A percentile compares a stretch with the other conserved stretches of the same genome.
phyloP scores from a whole-genome alignment of 2,329 filamentous ascomycete genomes.

The Geoglossum cookeanum region DNA sequence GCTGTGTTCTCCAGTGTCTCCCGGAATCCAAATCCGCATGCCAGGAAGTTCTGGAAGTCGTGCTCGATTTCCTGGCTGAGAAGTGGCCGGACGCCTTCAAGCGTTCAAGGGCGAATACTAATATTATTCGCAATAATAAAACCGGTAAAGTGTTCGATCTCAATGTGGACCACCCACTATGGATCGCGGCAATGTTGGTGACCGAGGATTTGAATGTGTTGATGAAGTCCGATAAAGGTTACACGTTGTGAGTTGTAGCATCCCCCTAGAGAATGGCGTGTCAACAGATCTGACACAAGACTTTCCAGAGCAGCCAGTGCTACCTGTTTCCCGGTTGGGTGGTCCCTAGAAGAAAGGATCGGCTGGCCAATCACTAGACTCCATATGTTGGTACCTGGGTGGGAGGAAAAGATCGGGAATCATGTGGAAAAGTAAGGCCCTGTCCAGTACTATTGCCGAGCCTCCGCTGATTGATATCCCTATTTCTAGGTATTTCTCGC shows the following conservation, averaged over 20 bases:
- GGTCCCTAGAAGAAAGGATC: background rate
- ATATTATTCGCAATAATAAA: background rate
- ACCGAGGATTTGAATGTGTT: background rate
- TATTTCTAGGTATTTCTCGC: background rate
- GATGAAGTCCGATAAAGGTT: background rate
- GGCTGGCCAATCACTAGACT: background rate
- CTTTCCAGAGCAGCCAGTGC: background rate
- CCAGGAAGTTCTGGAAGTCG: background rate
- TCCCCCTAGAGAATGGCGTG: background rate
- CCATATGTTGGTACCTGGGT: background rate
- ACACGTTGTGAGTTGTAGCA: background rate
- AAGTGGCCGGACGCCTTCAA: background rate
- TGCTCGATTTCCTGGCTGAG: background rate
- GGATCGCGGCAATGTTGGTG: background rate
- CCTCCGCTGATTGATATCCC: background rate
- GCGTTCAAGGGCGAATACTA: conserved; percentile 3
- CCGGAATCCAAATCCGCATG: background rate
- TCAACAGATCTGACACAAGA: background rate
- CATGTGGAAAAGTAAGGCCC: background rate
- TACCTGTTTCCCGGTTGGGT: background rate
- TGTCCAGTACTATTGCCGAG: background rate
- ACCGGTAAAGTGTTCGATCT: background rate
- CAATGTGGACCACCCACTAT: background rate
- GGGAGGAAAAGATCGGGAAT: background rate
- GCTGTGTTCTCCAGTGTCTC: background rate